Evolutionary conservation across 371 early-diverging fungal genomes (phyloP).

Genomic region (Apophysomyces elegans): DNA sequence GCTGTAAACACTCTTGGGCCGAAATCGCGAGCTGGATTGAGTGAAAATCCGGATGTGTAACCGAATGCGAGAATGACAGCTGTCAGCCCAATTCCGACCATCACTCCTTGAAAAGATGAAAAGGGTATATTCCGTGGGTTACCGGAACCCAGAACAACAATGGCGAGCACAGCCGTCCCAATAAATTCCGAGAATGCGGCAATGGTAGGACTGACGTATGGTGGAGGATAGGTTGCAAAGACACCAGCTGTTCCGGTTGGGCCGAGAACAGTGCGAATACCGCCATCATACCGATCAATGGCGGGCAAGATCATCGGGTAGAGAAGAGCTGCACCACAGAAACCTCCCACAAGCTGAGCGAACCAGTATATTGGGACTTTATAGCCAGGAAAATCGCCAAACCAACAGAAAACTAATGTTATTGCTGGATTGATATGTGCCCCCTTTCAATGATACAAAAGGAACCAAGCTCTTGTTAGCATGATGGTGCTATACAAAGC

Average conservation of each 20-base stretch:
- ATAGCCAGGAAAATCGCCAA: slow-evolving; percentile 67
- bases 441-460: slow-evolving; percentile 46
- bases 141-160: slow-evolving; percentile 74
- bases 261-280: slow-evolving; percentile 59
- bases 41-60: slow-evolving; percentile 78
- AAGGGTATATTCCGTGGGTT: slow-evolving; percentile 76
- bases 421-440: slow-evolving; percentile 85
- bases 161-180: slow-evolving; percentile 73
- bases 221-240: slow-evolving; percentile 69
- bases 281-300: slow-evolving; percentile 63
- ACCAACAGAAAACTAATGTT: slow-evolving; percentile 68
- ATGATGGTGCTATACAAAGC: neutral
- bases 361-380: slow-evolving; percentile 66
- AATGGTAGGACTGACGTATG: slow-evolving; percentile 54
- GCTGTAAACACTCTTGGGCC: slow-evolving; percentile 87
- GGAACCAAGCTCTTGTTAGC: too few relatives aligned
- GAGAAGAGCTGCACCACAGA: slow-evolving; percentile 73
- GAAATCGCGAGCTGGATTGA: slow-evolving; percentile 91
- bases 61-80: slow-evolving; percentile 54
- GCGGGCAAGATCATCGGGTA: slow-evolving; percentile 60
- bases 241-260: slow-evolving; percentile 66
- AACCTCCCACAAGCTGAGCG: slow-evolving; percentile 73
- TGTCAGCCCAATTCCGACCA: slow-evolving; percentile 63
- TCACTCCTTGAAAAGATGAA: slow-evolving; percentile 61
- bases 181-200: slow-evolving; percentile 79